Base-by-base conservation (phyloP, 305 asterid genomes). In the Salvia sclarea region DNA sequence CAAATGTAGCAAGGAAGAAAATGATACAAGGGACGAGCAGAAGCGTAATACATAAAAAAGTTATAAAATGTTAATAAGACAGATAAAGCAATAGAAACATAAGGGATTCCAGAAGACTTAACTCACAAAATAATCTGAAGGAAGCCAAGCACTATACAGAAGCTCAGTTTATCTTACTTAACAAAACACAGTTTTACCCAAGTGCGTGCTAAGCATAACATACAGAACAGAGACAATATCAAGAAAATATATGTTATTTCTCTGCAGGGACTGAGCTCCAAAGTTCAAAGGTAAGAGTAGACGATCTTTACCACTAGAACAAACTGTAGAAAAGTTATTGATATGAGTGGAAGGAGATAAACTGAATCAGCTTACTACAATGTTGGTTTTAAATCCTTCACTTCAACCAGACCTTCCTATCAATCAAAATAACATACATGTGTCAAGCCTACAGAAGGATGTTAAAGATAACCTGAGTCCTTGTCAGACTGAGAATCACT, bases 401-500 rank as follows among this genome's bases (percentile, higher is more conserved):
- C 22, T 49, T 58, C 69, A 41, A 20, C 38, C 28, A 72, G 70
- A 59, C 22, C 62, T 68, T 65, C 40, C 65, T 35, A 62, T 24
- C 12, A 56, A 24, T 14, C 20, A 64, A 25, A 21, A 20, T 17
- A 13, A 40, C 38, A 63, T 33, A 30, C 21, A 40, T 44, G 53
- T 16, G 52, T 35, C 30, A 48, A 55, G 60, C 67, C 43, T 22
- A 64, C 18, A 76, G 38, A 59, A 60, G 61, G 69, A 69, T 64
- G 62, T 53, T 47, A 66, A 72, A 61, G 55, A 43, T 45, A 75
- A 90, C 98, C 98, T 80, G 98, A 86, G 79, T 87, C 98, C 79
- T 67, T 75, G 74, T 86, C 95, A 63, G 96, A 85, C 70, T 85
- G 96, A 37, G 91, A 77, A 72, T 85, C 96, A 65, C 78, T 81